A percentile compares a stretch with the other conserved stretches of the same genome.
Conservation (phyloP, 1,139 yeast genomes). For the Magnusiomyces ingens region DNA sequence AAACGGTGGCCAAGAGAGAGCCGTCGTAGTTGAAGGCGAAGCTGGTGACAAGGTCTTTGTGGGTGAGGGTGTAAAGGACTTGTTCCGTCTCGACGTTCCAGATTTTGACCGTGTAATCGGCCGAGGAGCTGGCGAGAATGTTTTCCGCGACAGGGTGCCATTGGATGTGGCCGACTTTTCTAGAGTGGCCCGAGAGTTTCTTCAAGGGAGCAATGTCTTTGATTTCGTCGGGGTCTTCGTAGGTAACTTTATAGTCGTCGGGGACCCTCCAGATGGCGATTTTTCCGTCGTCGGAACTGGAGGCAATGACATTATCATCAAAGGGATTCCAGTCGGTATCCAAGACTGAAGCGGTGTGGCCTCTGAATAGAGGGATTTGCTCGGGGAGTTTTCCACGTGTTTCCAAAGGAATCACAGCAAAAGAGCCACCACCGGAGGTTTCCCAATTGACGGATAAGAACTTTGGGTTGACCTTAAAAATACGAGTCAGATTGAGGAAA, state of each 20-base stretch:
- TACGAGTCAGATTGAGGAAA: slow-evolving; percentile 18
- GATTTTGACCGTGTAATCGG: slow-evolving; percentile 82
- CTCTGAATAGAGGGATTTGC: slow-evolving; percentile 84
- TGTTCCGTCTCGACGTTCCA: slow-evolving; percentile 83
- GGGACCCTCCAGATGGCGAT: slow-evolving; percentile 87
- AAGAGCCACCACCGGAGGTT: slow-evolving; percentile 95
- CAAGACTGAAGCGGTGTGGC: slow-evolving; percentile 90
- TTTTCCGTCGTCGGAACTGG: slow-evolving; percentile 89
- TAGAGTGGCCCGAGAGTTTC: slow-evolving; percentile 72
- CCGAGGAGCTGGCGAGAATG: slow-evolving; percentile 81
- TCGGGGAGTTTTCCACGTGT: slow-evolving; percentile 96
- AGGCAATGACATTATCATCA: slow-evolving; percentile 64
- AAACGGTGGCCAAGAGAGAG: slow-evolving; percentile 73
- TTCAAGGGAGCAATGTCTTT: slow-evolving; percentile 66
- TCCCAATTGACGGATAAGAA: slow-evolving; percentile 88
- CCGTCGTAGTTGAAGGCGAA: slow-evolving; percentile 90
- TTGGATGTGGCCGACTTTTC: slow-evolving; percentile 89
- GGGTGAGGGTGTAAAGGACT: slow-evolving; percentile 65
- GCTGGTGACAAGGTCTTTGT: slow-evolving; percentile 83
- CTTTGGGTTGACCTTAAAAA: slow-evolving; percentile 60
- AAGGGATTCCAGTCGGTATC: slow-evolving; percentile 95
- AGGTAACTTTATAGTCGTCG: slow-evolving; percentile 47
- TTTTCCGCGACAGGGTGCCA: slow-evolving; percentile 86
- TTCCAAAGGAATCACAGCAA: slow-evolving; percentile 78
- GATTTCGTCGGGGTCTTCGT: slow-evolving; percentile 54